Percentiles rank a stretch among this genome's conserved stretches.
phyloP scores from a whole-genome alignment of 176 grass and related monocot species.

The Olyra latifolia region DNA sequence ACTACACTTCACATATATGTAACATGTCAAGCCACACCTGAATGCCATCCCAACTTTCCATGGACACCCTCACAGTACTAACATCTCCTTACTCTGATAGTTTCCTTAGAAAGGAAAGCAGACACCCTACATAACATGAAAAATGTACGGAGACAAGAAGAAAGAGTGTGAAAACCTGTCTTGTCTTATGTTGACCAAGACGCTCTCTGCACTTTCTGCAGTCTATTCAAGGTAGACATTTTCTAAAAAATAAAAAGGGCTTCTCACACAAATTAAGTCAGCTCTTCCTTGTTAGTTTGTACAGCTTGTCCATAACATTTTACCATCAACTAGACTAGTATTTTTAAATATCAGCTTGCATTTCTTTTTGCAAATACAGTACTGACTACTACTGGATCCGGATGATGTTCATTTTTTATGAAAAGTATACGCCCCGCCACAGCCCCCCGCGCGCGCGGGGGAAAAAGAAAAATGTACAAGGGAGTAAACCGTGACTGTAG shows the following conservation, averaged over 20 bases:
- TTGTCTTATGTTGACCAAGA: constrained; percentile 3
- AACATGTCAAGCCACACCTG: not conserved
- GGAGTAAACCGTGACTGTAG: not conserved
- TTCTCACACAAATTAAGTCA: not conserved
- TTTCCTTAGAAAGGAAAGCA: too few species aligned
- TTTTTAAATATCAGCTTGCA: not conserved
- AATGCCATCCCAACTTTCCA: too few species aligned
- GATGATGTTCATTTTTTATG: not conserved
- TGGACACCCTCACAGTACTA: not conserved
- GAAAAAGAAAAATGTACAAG: not conserved
- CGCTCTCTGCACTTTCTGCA: not conserved
- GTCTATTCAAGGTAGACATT: not conserved
- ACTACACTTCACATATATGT: not conserved
- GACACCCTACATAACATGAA: too few species aligned
- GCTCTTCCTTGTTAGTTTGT: not conserved
- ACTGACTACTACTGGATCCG: not conserved
- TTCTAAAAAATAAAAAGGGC: not conserved
- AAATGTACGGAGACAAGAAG: not conserved
- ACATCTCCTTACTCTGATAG: too few species aligned
- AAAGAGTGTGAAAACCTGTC: not conserved
- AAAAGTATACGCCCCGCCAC: too few species aligned
- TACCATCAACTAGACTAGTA: not conserved
- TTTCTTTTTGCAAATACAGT: not conserved
- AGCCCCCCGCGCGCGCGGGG: too few species aligned
- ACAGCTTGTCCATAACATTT: not conserved